Percentiles rank a stretch among this genome's conserved stretches.
Conservation (phyloP, 768 basidiomycete genomes). For the Chalciporus sphaerocephalus region DNA sequence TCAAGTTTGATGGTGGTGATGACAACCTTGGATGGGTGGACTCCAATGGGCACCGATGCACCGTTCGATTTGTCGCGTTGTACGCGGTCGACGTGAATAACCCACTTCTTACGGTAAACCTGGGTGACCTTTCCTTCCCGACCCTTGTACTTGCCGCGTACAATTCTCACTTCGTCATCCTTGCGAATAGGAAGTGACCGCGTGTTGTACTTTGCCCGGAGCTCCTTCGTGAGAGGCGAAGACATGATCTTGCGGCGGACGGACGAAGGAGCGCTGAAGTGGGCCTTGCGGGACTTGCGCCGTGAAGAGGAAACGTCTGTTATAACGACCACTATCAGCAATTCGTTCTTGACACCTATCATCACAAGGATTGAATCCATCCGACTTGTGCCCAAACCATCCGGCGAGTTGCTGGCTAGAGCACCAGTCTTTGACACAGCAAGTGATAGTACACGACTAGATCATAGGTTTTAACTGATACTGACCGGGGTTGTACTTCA, state of each 20-base stretch:
- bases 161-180: conserved; percentile 96
- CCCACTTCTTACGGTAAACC: conserved; percentile 99
- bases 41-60: conserved; percentile 86
- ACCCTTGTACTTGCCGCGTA: conserved; percentile 97
- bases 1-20: conserved; percentile 90
- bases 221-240: conserved; percentile 91
- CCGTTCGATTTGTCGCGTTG: conserved; percentile 97
- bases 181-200: conserved; percentile 95
- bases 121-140: conserved; percentile 97
- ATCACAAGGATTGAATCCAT: conserved; percentile 34
- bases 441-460: conserved; percentile 14
- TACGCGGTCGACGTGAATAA: conserved; percentile 97
- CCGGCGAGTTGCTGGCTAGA: conserved; percentile 45
- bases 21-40: conserved; percentile 96
- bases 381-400: conserved; percentile 41
- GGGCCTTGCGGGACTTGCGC: conserved; percentile 97
- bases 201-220: conserved; percentile 83
- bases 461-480: conserved; percentile 27
- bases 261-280: conserved; percentile 93
- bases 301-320: conserved; percentile 87
- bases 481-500: conserved; percentile 85
- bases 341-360: conserved; percentile 11
- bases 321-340: conserved; percentile 31
- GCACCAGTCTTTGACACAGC: conserved; percentile 23
- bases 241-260: conserved; percentile 98